A percentile compares a stretch with the other conserved stretches of the same genome.
phyloP scores from a whole-genome alignment of 768 basidiomycete species.

The Kwoniella heveanensis region DNA sequence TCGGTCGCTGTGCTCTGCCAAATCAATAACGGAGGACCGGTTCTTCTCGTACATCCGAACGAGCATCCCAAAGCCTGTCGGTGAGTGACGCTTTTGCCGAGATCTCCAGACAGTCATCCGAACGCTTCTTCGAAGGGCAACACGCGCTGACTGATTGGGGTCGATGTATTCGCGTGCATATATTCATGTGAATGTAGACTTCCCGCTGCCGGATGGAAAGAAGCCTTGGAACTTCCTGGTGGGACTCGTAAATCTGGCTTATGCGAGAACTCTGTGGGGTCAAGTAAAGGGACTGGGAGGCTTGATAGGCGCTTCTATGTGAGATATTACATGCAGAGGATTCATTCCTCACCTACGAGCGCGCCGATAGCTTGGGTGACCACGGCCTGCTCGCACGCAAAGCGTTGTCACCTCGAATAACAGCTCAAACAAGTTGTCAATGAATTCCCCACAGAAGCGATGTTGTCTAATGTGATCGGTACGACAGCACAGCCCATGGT shows the following conservation, averaged over 20 bases:
- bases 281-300: slow-evolving; percentile 26
- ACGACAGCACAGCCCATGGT: too few species aligned
- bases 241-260: slow-evolving; percentile 45
- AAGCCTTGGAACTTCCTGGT: slow-evolving; percentile 47
- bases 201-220: slow-evolving; percentile 36
- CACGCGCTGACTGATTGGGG: not conserved
- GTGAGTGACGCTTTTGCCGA: slow-evolving; percentile 40
- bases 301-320: slow-evolving; percentile 24
- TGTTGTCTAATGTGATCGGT: too few species aligned
- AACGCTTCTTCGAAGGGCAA: not conserved
- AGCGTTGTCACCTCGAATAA: too few species aligned
- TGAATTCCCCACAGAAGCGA: too few species aligned
- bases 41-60: slow-evolving; percentile 84
- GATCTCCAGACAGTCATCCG: too few species aligned
- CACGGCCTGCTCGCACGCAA: too few species aligned
- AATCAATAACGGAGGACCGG: slow-evolving; percentile 81
- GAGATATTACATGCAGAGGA: not conserved
- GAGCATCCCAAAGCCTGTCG: slow-evolving; percentile 77
- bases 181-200: slow-evolving; percentile 29
- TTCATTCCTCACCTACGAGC: too few species aligned
- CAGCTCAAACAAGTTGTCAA: too few species aligned
- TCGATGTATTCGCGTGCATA: not conserved
- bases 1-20: slow-evolving; percentile 80
- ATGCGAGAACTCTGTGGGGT: slow-evolving; percentile 29
- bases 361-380: too few species aligned